These are phyloP conservation scores for Neurospora discreta DNA, from an alignment of 495 filamentous ascomycete species.

Conservation along the genomic window DNA sequence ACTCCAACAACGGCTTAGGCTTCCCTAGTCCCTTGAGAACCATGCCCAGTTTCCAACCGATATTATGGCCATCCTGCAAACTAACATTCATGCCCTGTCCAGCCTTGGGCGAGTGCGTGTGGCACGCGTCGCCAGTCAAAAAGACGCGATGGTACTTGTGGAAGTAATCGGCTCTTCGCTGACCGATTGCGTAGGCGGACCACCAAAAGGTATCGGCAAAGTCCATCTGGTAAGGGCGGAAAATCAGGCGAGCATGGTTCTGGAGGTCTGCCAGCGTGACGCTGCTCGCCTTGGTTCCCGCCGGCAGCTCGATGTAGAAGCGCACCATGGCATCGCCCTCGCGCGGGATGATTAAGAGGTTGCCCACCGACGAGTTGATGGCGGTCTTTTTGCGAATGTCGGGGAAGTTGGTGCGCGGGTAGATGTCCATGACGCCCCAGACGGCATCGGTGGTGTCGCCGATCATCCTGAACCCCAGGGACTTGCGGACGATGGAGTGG, in stretches of 20 bases:
- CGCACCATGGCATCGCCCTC: constrained; percentile 50
- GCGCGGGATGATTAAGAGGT: constrained; percentile 52
- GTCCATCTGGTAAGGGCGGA: constrained; percentile 38
- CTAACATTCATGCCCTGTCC: constrained; percentile 67
- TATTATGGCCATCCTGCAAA: constrained; percentile 46
- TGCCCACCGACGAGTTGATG: constrained; percentile 44
- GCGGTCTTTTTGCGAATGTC: constrained; percentile 52
- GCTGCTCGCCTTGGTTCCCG: constrained; percentile 19
- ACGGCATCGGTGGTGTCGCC: constrained; percentile 62
- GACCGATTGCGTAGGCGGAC: constrained; percentile 55
- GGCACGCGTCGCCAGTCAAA: constrained; percentile 58
- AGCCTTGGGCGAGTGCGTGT: constrained; percentile 63
- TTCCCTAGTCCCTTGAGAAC: constrained; percentile 47
- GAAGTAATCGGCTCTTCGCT: constrained; percentile 47
- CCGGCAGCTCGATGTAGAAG: constrained; percentile 50
- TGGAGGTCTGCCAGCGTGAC: constrained; percentile 50
- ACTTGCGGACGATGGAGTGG: constrained; percentile 54
- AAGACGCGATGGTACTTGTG: constrained; percentile 47
- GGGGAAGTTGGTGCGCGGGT: constrained; percentile 65
- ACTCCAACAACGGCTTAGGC: constrained; percentile 44
- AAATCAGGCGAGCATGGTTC: constrained; percentile 43
- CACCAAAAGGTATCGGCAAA: constrained; percentile 44
- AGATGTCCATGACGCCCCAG: constrained; percentile 73
- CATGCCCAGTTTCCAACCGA: constrained; percentile 69
- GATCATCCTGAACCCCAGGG: constrained; percentile 58